Conservation (phyloP, 768 basidiomycete species). For the Rhodocollybia butyracea region DNA sequence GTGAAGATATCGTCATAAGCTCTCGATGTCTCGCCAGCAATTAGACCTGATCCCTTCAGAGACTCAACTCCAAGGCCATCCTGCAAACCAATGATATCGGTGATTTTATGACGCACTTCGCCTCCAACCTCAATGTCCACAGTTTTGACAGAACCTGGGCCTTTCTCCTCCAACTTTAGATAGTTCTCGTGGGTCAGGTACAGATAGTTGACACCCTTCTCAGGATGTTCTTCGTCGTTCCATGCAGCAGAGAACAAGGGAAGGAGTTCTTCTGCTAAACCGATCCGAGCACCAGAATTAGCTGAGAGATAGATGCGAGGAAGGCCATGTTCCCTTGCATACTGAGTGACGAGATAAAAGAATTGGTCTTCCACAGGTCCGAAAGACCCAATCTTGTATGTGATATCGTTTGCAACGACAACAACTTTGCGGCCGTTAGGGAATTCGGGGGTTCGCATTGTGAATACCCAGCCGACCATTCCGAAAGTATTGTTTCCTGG, state of each 20-base stretch:
- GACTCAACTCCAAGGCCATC: constrained; percentile 97
- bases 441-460: constrained; percentile 87
- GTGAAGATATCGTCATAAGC: constrained; percentile 99
- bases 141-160: constrained; percentile 71
- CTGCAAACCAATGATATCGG: constrained; percentile 94
- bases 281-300: constrained; percentile 97
- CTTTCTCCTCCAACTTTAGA: constrained; percentile 87
- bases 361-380: constrained; percentile 94
- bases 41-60: constrained; percentile 93
- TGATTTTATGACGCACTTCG: constrained; percentile 90
- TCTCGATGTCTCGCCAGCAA: constrained; percentile 96
- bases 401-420: constrained; percentile 97
- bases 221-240: constrained; percentile 77
- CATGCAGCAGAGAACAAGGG: constrained; percentile 89
- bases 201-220: constrained; percentile 95
- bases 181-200: constrained; percentile 93
- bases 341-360: constrained; percentile 93
- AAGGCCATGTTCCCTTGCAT: constrained; percentile 82
- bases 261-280: constrained; percentile 90
- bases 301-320: constrained; percentile 98
- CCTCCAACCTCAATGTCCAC: constrained; percentile 83
- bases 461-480: constrained; percentile 99
- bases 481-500: constrained; percentile 94
- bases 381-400: constrained; percentile 97
- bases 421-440: constrained; percentile 84